These are phyloP conservation scores for Pluteus cervinus DNA, from an alignment of 768 basidiomycete species.

Conservation along the genomic window DNA sequence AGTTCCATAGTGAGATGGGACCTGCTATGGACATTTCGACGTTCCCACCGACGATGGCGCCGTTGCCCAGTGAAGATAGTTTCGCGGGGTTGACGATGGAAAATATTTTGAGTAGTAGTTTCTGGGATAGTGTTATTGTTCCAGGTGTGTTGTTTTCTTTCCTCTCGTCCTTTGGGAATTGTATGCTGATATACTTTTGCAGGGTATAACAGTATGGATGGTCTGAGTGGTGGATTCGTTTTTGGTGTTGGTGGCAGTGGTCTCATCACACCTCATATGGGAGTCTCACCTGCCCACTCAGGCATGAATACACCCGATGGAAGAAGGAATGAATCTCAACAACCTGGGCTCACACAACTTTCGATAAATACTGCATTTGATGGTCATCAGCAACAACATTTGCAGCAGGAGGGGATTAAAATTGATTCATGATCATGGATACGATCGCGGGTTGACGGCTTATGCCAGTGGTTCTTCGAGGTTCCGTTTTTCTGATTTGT, in stretches of 20 bases:
- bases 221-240: conserved; percentile 79
- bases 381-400: conserved; percentile 12
- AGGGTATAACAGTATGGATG: conserved; percentile 84
- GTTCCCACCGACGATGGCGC: conserved; percentile 85
- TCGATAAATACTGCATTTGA: conserved; percentile 43
- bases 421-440: conserved; percentile 26
- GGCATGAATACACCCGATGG: conserved; percentile 42
- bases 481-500: conserved; percentile 2
- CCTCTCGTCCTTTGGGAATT: conserved; percentile 2
- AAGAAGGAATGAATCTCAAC: conserved; percentile 9
- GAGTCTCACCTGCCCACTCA: conserved; percentile 53
- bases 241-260: conserved; percentile 82
- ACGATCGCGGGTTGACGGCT: no score
- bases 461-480: background rate
- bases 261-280: conserved; percentile 69
- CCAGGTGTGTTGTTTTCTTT: conserved; percentile 51
- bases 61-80: conserved; percentile 33
- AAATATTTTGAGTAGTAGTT: conserved; percentile 68
- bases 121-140: conserved; percentile 86
- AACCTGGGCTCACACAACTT: conserved; percentile 32
- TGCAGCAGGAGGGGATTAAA: conserved; percentile 25
- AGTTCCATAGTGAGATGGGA: conserved; percentile 80
- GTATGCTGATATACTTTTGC: conserved; percentile 5
- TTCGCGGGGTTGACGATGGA: conserved; percentile 68
- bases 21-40: conserved; percentile 76